Percentiles rank a stretch among this genome's conserved stretches.
These are phyloP conservation scores for Candida coquimbonensis DNA, from an alignment of 805 yeast species.

Conservation along the genomic window DNA sequence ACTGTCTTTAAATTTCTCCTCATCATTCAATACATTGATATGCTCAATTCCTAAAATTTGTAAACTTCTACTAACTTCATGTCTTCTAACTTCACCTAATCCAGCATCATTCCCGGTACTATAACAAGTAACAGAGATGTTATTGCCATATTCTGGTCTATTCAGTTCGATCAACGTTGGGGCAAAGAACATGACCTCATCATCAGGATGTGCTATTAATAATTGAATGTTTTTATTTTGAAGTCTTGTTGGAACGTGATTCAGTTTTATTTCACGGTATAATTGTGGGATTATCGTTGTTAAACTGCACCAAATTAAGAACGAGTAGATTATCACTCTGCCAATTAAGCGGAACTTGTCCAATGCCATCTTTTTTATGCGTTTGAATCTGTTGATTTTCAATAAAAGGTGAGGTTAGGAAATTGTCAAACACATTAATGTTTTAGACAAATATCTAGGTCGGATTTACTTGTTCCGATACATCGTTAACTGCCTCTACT, in stretches of 20 bases:
- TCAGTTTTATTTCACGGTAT: neutral
- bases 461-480: no score
- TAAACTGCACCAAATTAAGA: neutral
- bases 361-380: neutral
- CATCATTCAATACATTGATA: conserved; percentile 39
- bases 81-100: conserved; percentile 53
- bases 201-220: conserved; percentile 94
- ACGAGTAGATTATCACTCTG: neutral
- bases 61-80: conserved; percentile 55
- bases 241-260: conserved; percentile 1
- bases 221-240: conserved; percentile 30
- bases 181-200: conserved; percentile 94
- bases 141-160: conserved; percentile 41
- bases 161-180: conserved; percentile 61
- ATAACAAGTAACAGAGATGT: conserved; percentile 56
- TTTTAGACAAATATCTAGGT: no score
- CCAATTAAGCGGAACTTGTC: no score
- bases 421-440: no score
- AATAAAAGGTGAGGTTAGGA: no score
- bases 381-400: no score
- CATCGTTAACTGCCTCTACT: no score
- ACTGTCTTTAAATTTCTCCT: conserved; percentile 53
- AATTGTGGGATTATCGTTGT: neutral
- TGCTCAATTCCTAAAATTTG: conserved; percentile 43
- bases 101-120: conserved; percentile 76